Evolutionary conservation across 106 monocot species (phyloP).

Genomic region (Dactylorhiza incarnata): DNA sequence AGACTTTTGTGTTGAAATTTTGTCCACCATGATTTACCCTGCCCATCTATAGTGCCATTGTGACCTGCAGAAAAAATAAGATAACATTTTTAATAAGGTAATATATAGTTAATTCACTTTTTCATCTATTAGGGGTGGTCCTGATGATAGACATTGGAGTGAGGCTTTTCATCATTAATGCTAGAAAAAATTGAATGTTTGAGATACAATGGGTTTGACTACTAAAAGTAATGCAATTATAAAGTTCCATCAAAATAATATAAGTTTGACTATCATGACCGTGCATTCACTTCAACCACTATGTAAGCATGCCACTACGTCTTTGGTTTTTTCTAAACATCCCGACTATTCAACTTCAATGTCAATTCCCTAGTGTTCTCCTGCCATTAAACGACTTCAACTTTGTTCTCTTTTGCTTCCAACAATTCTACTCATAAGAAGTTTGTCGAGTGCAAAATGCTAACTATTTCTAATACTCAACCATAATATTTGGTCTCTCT

Average conservation of each 20-base stretch:
- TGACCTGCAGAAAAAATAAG: constrained; percentile 34
- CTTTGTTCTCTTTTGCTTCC: not conserved
- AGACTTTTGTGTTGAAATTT: constrained; percentile 31
- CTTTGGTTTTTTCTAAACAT: not conserved
- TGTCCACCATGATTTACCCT: constrained; percentile 62
- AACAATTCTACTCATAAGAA: not conserved
- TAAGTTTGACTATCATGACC: no score
- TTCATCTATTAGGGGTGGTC: not conserved
- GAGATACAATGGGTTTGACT: not conserved
- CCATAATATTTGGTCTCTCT: no score
- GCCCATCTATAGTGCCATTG: constrained; percentile 79
- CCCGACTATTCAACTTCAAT: not conserved
- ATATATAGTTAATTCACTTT: not conserved
- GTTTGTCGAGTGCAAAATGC: not conserved
- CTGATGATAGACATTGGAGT: not conserved
- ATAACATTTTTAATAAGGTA: not conserved
- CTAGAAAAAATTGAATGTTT: not conserved
- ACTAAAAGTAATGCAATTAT: not conserved
- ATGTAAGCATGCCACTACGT: not conserved
- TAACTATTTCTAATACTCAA: no score
- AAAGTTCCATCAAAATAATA: constrained; percentile 1
- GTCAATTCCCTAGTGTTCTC: not conserved
- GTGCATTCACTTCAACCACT: no score
- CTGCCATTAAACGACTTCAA: not conserved
- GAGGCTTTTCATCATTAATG: not conserved